Base-by-base conservation (phyloP, 306 rosid genomes). In the Prunus armeniaca region DNA sequence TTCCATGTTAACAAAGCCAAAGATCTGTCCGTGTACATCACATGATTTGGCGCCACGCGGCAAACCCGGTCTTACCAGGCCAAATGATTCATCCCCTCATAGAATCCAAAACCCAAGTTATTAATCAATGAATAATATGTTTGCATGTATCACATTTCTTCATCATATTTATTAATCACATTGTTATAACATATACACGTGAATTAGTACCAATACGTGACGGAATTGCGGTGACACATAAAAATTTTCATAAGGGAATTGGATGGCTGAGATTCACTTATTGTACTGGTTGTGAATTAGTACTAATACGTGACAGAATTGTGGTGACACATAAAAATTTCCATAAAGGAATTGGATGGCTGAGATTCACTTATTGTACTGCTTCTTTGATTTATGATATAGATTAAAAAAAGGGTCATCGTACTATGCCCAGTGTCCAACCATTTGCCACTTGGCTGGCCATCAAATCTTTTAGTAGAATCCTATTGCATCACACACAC, bases 401-500 rank as follows among this genome's bases (percentile, higher is more conserved):
- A 49, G 66, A 74, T 34, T 55, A 28, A 32, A 38, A 11, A 28
- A 30, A 7, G 47, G 64, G 25, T 67, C 56, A 66, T 41, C 22
- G 30, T 28, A 62, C 9, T 24, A 17, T 51, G 14, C 56, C 65
- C 63, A 34, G 8, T 34, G 38, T 34, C 38, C 38, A 25, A 15
- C 56, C 50, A 47, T 51, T 5, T 18, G 11, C 38, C 67, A 51
- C 75, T 6, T 73, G 58, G 73, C 46, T 67, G 73, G 54, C 70
- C 73, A 22, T 41, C 76, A 71, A 74, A 63, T 74, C 79, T 72
- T 72, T 17, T 65, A 45, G 74, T 46, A 77, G 47, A 74, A 24
- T 74, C 66, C 55, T 22, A 74, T 78, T 74, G 82, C 73, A 74
- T 46, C 61, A 46, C 65, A 25, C 74, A 46, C 69, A 25, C n/a